These are phyloP conservation scores for Diplodia intermedia DNA, from an alignment of 2,329 filamentous ascomycete genomes.

Conservation along the genomic window DNA sequence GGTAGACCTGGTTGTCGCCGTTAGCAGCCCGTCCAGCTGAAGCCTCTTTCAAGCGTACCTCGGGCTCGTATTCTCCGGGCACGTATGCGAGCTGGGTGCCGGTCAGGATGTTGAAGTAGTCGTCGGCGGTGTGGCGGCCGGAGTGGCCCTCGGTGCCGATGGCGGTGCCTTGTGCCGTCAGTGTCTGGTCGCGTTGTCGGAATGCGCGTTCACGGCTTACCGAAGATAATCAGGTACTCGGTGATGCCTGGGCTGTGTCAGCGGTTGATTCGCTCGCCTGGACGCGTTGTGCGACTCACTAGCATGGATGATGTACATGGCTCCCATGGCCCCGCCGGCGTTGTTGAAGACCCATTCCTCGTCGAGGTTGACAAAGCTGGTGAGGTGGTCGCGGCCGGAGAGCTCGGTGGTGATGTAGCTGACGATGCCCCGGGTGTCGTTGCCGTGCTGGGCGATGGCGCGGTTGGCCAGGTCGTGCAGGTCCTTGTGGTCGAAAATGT, in stretches of 20 bases:
- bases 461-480: conserved; percentile 72
- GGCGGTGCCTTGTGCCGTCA: conserved; percentile 62
- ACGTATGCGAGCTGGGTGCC: conserved; percentile 80
- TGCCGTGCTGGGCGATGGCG: conserved; percentile 72
- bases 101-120: conserved; percentile 90
- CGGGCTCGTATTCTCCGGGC: conserved; percentile 69
- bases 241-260: conserved; percentile 67
- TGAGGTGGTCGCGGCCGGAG: conserved; percentile 40
- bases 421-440: conserved; percentile 75
- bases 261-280: neutral
- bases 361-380: conserved; percentile 66
- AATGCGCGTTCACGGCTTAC: conserved; percentile 1
- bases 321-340: conserved; percentile 88
- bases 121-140: conserved; percentile 87
- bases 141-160: conserved; percentile 87
- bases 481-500: conserved; percentile 74
- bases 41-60: conserved; percentile 44
- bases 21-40: neutral
- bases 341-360: conserved; percentile 95
- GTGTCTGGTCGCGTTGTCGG: neutral
- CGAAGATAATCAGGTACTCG: conserved; percentile 90
- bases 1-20: conserved; percentile 59
- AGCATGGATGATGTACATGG: conserved; percentile 88
- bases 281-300: conserved; percentile 59
- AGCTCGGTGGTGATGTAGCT: conserved; percentile 74